Base-by-base conservation (phyloP, 2,329 filamentous ascomycete species). In the Diaporthe batatas region DNA sequence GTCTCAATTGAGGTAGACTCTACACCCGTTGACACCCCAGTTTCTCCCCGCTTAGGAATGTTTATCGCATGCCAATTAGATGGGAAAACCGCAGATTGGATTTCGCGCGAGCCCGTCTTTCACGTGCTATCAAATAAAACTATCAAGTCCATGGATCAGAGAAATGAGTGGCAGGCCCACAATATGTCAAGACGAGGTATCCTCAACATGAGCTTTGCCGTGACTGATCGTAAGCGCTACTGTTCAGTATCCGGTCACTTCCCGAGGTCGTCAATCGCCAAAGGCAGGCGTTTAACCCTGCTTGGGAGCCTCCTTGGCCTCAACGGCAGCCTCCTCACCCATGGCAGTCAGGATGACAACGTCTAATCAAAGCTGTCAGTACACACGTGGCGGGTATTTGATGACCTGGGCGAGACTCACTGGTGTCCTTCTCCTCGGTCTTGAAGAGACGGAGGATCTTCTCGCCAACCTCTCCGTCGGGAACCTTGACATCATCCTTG, bases 401-500 rank as follows among this genome's bases (percentile, higher is more conserved):
- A 3, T 54, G 39, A 34, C 25, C 12, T 34, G 42, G 25, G 53
- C 57, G 69, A 54, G 77, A 91, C 95, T 91, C 89, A 98, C 95
- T 96, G 86, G 91, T 93, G 81, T 98, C 95, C 89, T 97, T 98
- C 86, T 91, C 92, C n/a, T 97, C 94, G 32, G 88, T 86, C 77
- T 84, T 87, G 89, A 96, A 96, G 80, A 96, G 90, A 84, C 91
- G 92, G 79, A 84, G 87, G 84, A 98, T 97, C 89, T 94, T 95
- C 64, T 95, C 91, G 80, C 94, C 95, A 84, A 97, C 80, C 74
- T 98, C 96, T 80, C 92, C 92, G 1, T 98, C 95, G 79, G 96
- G 96, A 79, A 97, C 82, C 88, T 94, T 95, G 85, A 98, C 94
- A 84, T 99, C 96, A 81, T 98, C 94, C 91, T 98, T 98, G 87